A percentile compares a stretch with the other conserved stretches of the same genome.
Evolutionary conservation across 2,329 filamentous ascomycete genomes (phyloP).

Genomic region (Ophiostoma fasciatum): DNA sequence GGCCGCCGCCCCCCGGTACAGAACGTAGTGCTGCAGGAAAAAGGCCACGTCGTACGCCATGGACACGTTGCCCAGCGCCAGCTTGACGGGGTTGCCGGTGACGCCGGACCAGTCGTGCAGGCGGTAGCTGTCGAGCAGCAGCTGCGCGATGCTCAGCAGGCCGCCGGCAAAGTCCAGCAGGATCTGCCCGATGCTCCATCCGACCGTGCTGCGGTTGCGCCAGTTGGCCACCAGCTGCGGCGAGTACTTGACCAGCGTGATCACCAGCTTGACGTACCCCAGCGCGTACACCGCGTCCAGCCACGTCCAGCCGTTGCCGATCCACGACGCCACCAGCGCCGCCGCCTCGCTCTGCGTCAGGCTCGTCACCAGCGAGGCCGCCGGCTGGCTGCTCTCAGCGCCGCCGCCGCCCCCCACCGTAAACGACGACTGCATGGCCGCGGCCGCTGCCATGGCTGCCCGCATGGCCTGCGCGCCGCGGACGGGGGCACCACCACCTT

Average conservation of each 20-base stretch:
- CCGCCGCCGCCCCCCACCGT: too few relatives aligned
- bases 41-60: slow-evolving; percentile 80
- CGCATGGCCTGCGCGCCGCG: neutral
- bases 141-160: slow-evolving; percentile 64
- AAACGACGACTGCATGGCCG: neutral
- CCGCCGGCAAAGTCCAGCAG: slow-evolving; percentile 74
- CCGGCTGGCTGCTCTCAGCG: too few relatives aligned
- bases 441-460: neutral
- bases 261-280: slow-evolving; percentile 76
- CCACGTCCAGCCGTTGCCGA: slow-evolving; percentile 36
- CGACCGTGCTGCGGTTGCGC: slow-evolving; percentile 66
- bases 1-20: slow-evolving; percentile 51
- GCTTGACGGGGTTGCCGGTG: slow-evolving; percentile 82
- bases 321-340: slow-evolving; percentile 9
- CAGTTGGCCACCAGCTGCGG: slow-evolving; percentile 78
- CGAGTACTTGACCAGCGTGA: slow-evolving; percentile 85
- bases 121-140: slow-evolving; percentile 70
- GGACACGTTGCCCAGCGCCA: slow-evolving; percentile 70
- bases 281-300: slow-evolving; percentile 53
- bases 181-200: slow-evolving; percentile 79
- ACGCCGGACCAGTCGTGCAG: slow-evolving; percentile 82
- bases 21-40: slow-evolving; percentile 72
- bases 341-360: slow-evolving; percentile 18
- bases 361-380: too few relatives aligned
- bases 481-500: too few relatives aligned